Base-by-base conservation (phyloP, 2,329 filamentous ascomycete genomes). In the Exophiala viscosa region DNA sequence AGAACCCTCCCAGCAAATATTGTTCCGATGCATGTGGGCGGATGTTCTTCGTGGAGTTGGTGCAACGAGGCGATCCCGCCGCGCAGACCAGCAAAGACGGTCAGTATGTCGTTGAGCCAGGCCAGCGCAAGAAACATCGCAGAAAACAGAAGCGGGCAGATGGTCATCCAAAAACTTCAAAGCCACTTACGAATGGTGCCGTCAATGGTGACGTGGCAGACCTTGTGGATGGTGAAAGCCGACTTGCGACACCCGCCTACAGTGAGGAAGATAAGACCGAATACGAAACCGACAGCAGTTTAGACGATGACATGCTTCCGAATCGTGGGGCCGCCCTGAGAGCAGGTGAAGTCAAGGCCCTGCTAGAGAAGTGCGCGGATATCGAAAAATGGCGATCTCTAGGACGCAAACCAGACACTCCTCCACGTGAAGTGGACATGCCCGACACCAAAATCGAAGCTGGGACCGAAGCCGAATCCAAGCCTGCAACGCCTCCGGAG, bases 11-110 rank as follows among this genome's bases (percentile, higher is more conserved):
- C 3, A 76, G 73, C 64, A 77, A 77, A 59, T 77, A 77, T 55
- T 77, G 75, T 59, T 71, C 67, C n/a, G 73, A 77, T 39, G 73
- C 72, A 11, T 75, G 76, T 52, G 75, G 74, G 9, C 62, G 65
- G 11, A 72, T 76, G 58, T 77, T 75, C 53, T 57, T 56, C 23
- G 58, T 58, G 33, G 55, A 62, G 41, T 42, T 61, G 38, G 46
- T 59, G 32, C 54, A 56, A 34, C 38, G 61, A 51, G 55, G 60
- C 28, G 57, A 61, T 48, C 53, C 55, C 33, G 14, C 50, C n/a
- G 50, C 46, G 5, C 52, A 59, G 33, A 40, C 50, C 8, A 54
- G 45, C 28, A 57, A 55, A 45, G 50, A 60, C 50, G 61, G 60
- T 13, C 55, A 59, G 44, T 57, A 50, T 45, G 40, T 63, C 31